Evolutionary conservation across 73 alveolate genomes (phyloP), one percentile per base, ranked within the genome.

Genomic region (Tetrahymena thermophila): DNA sequence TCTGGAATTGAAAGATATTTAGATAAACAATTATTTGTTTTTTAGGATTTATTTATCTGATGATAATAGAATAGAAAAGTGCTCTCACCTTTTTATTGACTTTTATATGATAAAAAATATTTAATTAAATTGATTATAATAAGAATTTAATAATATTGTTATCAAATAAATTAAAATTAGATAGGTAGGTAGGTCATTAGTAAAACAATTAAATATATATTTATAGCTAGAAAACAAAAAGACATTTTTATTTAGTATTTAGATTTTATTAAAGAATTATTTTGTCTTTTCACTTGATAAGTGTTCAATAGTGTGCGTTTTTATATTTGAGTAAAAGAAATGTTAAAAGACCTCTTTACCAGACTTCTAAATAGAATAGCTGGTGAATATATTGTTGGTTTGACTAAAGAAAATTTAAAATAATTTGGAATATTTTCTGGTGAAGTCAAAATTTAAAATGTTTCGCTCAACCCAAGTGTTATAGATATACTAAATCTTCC

Each of bases 401-500:
- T 71, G 31, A 71, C 89, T 21, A 71, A 71, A 71, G 89, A 71
- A 71, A 71, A 71, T 71, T 71, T 71, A 71, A 71, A 14, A 71
- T 6, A 71, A 31, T 71, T 71, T 71, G 89, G 89, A 5, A 9
- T 71, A 71, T 71, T 71, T 31, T 71, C 89, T n/a, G 98, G 98
- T 34, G 97, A 96, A 55, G 96, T 96, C 10, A 96, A 95, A 19
- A 95, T 99, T 43, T 98, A 96, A 95, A 98, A 99, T 96, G 98
- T 98, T 15, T 96, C 96, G 93, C 93, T 99, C 42, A 99, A 98
- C 93, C 97, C 99, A 37, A 97, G 97, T 85, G 98, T 98, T 37
- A 96, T 99, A 85, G 97, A 98, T 43, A 97, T 98, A 96, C 96
- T 98, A 34, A 97, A 98, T 93, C 97, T 99, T 13, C 99, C 99